Conservation (phyloP, 768 basidiomycete genomes). For the Podaxis sp. region DNA sequence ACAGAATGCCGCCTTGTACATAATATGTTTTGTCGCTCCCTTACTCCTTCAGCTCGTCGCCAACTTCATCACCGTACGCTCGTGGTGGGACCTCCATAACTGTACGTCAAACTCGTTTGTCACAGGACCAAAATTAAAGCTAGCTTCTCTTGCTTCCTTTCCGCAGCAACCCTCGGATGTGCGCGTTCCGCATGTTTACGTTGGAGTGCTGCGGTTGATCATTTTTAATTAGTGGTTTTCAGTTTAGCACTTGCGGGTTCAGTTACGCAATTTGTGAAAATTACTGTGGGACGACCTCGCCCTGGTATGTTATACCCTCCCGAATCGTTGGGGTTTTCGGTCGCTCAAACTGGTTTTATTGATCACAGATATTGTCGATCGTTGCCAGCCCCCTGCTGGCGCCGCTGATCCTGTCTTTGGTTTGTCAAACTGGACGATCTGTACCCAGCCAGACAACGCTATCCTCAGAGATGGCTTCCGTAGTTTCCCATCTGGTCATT, state of each 20-base stretch:
- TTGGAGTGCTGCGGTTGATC: conserved; percentile 9
- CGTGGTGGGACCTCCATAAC: conserved; percentile 88
- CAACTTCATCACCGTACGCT: conserved; percentile 71
- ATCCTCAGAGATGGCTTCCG: conserved; percentile 83
- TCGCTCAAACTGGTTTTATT: not conserved
- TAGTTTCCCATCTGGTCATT: conserved; percentile 92
- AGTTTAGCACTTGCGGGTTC: conserved; percentile 75
- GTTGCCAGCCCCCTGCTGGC: conserved; percentile 70
- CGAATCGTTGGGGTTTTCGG: not conserved
- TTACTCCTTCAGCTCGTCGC: conserved; percentile 66
- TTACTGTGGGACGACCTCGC: conserved; percentile 87
- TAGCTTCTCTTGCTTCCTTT: not conserved
- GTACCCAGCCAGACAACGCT: conserved; percentile 62
- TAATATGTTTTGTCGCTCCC: conserved; percentile 64
- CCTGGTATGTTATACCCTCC: conserved; percentile 51
- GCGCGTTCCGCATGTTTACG: conserved; percentile 13
- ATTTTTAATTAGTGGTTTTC: conserved; percentile 54
- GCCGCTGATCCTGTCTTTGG: conserved; percentile 70
- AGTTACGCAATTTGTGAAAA: conserved; percentile 82
- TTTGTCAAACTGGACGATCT: conserved; percentile 73
- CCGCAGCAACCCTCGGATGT: conserved; percentile 44
- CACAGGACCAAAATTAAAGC: not conserved
- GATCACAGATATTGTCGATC: conserved; percentile 55
- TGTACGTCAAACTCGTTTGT: conserved; percentile 32
- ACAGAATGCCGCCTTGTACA: conserved; percentile 48